Percentiles rank a stretch among this genome's conserved stretches.
phyloP scores from a whole-genome alignment of 306 rosid genomes.

The Vicia faba region DNA sequence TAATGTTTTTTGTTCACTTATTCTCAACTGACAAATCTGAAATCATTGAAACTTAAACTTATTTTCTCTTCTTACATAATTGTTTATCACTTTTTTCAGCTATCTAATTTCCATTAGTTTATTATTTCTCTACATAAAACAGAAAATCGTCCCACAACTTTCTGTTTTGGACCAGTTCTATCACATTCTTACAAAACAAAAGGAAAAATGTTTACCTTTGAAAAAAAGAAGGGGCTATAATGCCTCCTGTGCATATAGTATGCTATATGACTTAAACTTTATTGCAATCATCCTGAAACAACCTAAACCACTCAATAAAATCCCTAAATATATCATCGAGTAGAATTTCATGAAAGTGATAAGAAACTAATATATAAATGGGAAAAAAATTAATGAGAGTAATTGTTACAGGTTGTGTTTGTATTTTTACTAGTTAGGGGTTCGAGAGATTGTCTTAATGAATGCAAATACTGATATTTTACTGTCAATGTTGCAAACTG shows the following conservation, averaged over 20 bases:
- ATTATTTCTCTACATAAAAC: neutral
- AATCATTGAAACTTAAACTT: constrained; percentile 13
- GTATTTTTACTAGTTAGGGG: neutral
- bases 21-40: constrained; percentile 22
- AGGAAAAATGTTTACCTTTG: neutral
- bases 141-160: neutral
- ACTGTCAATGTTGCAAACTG: constrained; percentile 21
- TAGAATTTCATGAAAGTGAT: neutral
- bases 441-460: neutral
- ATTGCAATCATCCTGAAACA: neutral
- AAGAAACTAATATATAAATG: neutral
- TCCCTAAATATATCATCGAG: neutral
- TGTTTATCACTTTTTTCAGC: constrained; percentile 13
- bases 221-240: neutral
- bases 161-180: too few species aligned
- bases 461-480: constrained; percentile 2
- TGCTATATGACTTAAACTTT: neutral
- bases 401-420: neutral
- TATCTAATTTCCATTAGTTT: constrained; percentile 14
- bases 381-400: neutral
- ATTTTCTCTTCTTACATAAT: constrained; percentile 10
- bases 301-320: neutral
- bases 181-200: too few species aligned
- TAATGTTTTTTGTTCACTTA: constrained; percentile 1
- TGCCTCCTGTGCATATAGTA: neutral